phyloP scores from a whole-genome alignment of 192 early-diverging fungal species.

The Coemansia sp. region DNA sequence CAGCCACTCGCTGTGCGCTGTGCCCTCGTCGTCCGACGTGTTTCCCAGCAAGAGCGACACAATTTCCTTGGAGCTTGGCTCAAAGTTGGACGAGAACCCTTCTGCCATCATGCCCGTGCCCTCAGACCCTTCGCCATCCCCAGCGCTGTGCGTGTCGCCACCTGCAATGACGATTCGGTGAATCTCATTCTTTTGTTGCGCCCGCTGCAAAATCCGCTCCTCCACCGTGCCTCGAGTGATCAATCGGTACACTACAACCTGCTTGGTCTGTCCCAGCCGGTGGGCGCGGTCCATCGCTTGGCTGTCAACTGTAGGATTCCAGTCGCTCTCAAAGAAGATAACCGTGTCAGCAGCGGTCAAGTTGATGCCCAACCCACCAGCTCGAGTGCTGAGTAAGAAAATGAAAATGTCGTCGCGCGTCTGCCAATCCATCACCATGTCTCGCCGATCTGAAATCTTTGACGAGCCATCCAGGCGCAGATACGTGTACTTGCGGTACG shows the following conservation, averaged over 20 bases:
- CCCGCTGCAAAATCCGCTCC: conserved; percentile 73
- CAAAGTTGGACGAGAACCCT: conserved; percentile 52
- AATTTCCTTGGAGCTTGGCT: conserved; percentile 87
- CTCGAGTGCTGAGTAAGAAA: conserved; percentile 78
- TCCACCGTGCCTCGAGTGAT: conserved; percentile 81
- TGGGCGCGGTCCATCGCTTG: conserved; percentile 90
- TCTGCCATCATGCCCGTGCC: conserved; percentile 6
- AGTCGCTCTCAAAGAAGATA: conserved; percentile 84
- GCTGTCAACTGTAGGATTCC: conserved; percentile 89
- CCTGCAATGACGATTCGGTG: conserved; percentile 91
- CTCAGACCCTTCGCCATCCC: conserved; percentile 21
- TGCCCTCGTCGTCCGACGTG: conserved; percentile 36
- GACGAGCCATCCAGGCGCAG: conserved; percentile 85
- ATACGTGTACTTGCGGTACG: conserved; percentile 82
- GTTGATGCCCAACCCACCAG: conserved; percentile 86
- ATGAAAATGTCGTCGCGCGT: conserved; percentile 80
- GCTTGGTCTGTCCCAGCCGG: conserved; percentile 77
- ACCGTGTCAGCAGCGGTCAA: conserved; percentile 87
- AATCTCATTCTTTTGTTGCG: conserved; percentile 88
- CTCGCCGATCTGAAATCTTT: conserved; percentile 79
- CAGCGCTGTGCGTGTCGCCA: conserved; percentile 64
- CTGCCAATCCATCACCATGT: conserved; percentile 93
- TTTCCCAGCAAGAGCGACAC: conserved; percentile 81
- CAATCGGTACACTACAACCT: conserved; percentile 79
- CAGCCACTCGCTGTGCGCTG: conserved; percentile 19